Evolutionary conservation across 805 yeast genomes (phyloP).

Genomic region (Novakomyces olei): DNA sequence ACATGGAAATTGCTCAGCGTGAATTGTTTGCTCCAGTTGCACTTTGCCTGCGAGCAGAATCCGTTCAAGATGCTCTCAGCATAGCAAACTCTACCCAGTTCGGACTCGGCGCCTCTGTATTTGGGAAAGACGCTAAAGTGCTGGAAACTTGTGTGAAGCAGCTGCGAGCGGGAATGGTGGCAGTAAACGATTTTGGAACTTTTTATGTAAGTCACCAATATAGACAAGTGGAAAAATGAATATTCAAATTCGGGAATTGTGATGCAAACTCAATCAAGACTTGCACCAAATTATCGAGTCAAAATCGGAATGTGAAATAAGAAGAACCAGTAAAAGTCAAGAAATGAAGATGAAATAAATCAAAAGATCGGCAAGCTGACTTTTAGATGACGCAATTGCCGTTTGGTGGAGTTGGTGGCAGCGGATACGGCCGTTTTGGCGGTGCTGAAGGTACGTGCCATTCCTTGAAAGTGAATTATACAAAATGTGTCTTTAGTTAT

Average conservation of each 20-base stretch:
- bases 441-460: constrained; percentile 99
- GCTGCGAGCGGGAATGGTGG: constrained; percentile 72
- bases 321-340: too few species aligned
- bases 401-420: constrained; percentile 80
- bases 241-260: too few species aligned
- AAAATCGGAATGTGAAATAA: too few species aligned
- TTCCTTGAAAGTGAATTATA: too few species aligned
- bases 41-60: constrained; percentile 50
- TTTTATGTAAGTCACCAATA: too few species aligned
- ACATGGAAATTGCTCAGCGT: constrained; percentile 59
- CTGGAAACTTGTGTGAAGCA: constrained; percentile 41
- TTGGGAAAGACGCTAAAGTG: constrained; percentile 36
- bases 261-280: too few species aligned
- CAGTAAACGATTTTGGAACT: constrained; percentile 94
- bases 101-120: constrained; percentile 83
- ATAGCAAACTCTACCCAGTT: constrained; percentile 68
- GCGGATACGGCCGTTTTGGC: constrained; percentile 94
- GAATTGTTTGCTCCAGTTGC: constrained; percentile 92
- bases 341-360: too few species aligned
- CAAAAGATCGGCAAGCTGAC: too few species aligned
- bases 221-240: too few species aligned
- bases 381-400: constrained; percentile 92
- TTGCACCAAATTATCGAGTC: too few species aligned
- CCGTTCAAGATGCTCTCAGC: constrained; percentile 43
- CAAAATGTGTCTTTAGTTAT: too few species aligned